phyloP scores from a whole-genome alignment of 139 green algal species.

The Picocystis salinarum region DNA sequence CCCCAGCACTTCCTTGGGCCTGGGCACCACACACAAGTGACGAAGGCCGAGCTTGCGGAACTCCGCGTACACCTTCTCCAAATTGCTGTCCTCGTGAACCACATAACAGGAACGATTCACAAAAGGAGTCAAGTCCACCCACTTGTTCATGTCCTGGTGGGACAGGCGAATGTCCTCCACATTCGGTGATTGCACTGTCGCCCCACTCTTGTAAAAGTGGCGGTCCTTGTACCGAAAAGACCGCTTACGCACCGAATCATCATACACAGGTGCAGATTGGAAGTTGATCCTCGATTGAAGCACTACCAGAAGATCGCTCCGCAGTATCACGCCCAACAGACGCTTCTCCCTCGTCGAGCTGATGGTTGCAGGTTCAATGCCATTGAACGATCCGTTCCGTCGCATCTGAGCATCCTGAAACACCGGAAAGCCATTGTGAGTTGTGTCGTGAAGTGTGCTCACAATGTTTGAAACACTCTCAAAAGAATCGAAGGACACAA shows the following conservation, averaged over 20 bases:
- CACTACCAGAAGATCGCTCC: slow-evolving; percentile 34
- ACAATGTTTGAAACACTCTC: slow-evolving; percentile 27
- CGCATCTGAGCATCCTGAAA: slow-evolving; percentile 7
- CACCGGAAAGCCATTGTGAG: slow-evolving; percentile 49
- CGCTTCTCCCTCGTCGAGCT: slow-evolving; percentile 3
- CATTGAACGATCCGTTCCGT: not conserved
- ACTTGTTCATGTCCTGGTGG: slow-evolving; percentile 22
- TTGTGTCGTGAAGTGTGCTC: slow-evolving; percentile 15
- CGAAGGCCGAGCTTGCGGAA: slow-evolving; percentile 9
- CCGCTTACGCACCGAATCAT: slow-evolving; percentile 9
- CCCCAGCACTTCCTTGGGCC: not conserved
- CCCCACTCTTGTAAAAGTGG: slow-evolving; percentile 31
- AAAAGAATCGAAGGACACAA: slow-evolving; percentile 25
- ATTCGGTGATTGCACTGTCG: slow-evolving; percentile 6
- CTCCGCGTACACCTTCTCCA: slow-evolving; percentile 16
- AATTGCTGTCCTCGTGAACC: slow-evolving; percentile 27
- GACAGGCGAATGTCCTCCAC: slow-evolving; percentile 11
- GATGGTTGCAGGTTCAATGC: not conserved
- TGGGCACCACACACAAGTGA: slow-evolving; percentile 6
- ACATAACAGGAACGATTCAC: slow-evolving; percentile 38
- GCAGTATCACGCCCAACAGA: slow-evolving; percentile 27
- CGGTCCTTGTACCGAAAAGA: slow-evolving; percentile 11
- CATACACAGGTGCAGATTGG: not conserved
- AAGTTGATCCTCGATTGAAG: slow-evolving; percentile 14
- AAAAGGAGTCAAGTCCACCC: slow-evolving; percentile 39